Percentiles rank a stretch among this genome's conserved stretches.
Evolutionary conservation across 108 stramenopile species (phyloP).

Genomic region (Cyclotella distinguenda): DNA sequence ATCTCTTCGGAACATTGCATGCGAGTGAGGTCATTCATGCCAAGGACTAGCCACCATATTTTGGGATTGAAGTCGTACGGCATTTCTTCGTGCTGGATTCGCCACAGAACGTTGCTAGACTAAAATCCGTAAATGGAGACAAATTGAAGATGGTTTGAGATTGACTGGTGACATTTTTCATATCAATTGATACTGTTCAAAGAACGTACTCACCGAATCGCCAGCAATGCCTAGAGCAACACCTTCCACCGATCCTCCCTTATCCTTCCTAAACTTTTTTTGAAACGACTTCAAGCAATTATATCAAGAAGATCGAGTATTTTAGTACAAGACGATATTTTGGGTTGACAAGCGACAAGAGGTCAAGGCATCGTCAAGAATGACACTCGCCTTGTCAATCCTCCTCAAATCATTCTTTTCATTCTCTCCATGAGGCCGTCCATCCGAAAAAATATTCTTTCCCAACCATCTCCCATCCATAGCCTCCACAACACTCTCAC

Average conservation of each 20-base stretch:
- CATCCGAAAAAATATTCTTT: slow-evolving; percentile 35
- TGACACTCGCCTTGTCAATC: slow-evolving; percentile 15
- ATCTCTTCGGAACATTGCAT: slow-evolving; percentile 85
- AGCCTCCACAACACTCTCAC: slow-evolving; percentile 77
- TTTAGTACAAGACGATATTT: background rate
- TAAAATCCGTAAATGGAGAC: slow-evolving; percentile 41
- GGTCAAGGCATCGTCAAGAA: no score
- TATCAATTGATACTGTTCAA: no score
- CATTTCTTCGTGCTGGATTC: slow-evolving; percentile 53
- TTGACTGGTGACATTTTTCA: no score
- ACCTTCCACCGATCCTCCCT: slow-evolving; percentile 40
- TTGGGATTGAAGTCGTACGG: slow-evolving; percentile 74
- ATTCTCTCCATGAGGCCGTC: slow-evolving; percentile 15
- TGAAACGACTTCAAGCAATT: slow-evolving; percentile 32
- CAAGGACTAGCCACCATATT: slow-evolving; percentile 82
- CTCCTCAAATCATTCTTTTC: slow-evolving; percentile 23
- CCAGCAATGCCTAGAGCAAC: slow-evolving; percentile 63
- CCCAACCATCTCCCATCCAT: slow-evolving; percentile 85
- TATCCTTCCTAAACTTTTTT: slow-evolving; percentile 39
- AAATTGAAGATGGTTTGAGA: no score
- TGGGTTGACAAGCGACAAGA: no score
- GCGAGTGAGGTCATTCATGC: slow-evolving; percentile 81
- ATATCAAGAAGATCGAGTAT: no score
- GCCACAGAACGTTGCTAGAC: slow-evolving; percentile 50
- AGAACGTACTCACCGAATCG: slow-evolving; percentile 51